phyloP scores from a whole-genome alignment of 2,329 filamentous ascomycete species.

The Periconia sp. region DNA sequence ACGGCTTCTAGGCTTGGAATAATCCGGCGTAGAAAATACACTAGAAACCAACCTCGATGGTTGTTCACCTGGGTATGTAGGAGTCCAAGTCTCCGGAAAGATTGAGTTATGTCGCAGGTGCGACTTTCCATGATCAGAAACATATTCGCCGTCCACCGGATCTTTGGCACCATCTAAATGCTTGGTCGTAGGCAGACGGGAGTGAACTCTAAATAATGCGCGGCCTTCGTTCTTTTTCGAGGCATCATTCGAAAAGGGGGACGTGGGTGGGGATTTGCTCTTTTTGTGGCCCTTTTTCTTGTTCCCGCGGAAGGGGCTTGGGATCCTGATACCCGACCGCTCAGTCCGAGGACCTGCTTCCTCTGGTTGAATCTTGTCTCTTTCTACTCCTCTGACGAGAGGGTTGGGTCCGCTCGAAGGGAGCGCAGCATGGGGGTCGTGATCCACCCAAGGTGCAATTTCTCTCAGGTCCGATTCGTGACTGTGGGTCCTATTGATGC shows the following conservation, averaged over 20 bases:
- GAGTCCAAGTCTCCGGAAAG: neutral
- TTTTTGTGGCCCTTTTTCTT: conserved; percentile 2
- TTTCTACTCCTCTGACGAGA: neutral
- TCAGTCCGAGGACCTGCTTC: neutral
- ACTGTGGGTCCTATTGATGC: conserved; percentile 3
- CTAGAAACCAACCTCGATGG: neutral
- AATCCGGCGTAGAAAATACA: neutral
- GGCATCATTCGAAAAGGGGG: neutral
- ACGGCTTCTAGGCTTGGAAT: neutral
- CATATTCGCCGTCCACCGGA: neutral
- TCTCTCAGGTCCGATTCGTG: conserved; percentile 18
- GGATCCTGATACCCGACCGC: neutral
- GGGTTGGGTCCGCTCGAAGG: neutral
- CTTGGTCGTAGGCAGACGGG: conserved; percentile 18
- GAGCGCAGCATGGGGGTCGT: conserved; percentile 5
- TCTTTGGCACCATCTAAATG: conserved; percentile 21
- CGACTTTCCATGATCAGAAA: neutral
- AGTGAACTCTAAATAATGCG: neutral
- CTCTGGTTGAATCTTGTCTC: neutral
- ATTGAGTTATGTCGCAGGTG: neutral
- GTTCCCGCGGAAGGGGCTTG: neutral
- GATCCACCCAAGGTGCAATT: conserved; percentile 27
- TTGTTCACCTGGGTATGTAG: neutral
- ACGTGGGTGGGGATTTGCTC: too few relatives aligned
- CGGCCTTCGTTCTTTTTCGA: neutral